Conservation (phyloP, 2,329 filamentous ascomycete genomes). For the Didymellaceae sp. region DNA sequence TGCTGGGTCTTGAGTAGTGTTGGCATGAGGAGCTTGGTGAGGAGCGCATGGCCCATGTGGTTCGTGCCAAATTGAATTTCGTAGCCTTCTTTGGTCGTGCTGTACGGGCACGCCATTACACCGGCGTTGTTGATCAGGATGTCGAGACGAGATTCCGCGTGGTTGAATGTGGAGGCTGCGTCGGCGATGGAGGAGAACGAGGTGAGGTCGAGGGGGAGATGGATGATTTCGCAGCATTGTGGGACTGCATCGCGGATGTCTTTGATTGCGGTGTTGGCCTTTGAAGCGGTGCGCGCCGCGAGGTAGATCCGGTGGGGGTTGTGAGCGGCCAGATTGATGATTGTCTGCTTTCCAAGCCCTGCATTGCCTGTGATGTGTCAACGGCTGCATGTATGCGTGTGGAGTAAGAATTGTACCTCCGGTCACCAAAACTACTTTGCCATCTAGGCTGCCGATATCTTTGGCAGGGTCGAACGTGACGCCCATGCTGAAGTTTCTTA, state of each 20-base stretch:
- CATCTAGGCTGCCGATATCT: slow-evolving; percentile 34
- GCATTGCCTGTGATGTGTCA: slow-evolving; percentile 46
- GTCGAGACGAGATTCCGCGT: slow-evolving; percentile 51
- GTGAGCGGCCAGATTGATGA: slow-evolving; percentile 54
- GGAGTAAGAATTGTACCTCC: slow-evolving; percentile 33
- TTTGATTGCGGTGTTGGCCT: slow-evolving; percentile 51
- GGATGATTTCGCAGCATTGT: slow-evolving; percentile 44
- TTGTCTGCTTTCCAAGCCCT: slow-evolving; percentile 56
- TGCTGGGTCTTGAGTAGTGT: slow-evolving; percentile 52
- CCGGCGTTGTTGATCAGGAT: slow-evolving; percentile 58
- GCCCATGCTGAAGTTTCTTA: slow-evolving; percentile 21
- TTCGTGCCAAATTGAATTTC: slow-evolving; percentile 61
- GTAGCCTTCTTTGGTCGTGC: slow-evolving; percentile 55
- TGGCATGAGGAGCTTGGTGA: slow-evolving; percentile 56
- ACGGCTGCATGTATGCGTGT: not conserved
- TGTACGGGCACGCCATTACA: slow-evolving; percentile 48
- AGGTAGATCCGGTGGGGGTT: slow-evolving; percentile 56
- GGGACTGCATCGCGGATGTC: slow-evolving; percentile 48
- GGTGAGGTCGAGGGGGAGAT: slow-evolving; percentile 52
- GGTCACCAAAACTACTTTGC: slow-evolving; percentile 46
- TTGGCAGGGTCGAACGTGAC: slow-evolving; percentile 36
- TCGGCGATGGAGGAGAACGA: slow-evolving; percentile 50
- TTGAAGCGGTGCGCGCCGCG: slow-evolving; percentile 52
- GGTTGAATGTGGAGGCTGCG: slow-evolving; percentile 47
- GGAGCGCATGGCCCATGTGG: slow-evolving; percentile 58